phyloP scores from a whole-genome alignment of 164 flowering plant genomes.

The Nymphaea colorata region DNA sequence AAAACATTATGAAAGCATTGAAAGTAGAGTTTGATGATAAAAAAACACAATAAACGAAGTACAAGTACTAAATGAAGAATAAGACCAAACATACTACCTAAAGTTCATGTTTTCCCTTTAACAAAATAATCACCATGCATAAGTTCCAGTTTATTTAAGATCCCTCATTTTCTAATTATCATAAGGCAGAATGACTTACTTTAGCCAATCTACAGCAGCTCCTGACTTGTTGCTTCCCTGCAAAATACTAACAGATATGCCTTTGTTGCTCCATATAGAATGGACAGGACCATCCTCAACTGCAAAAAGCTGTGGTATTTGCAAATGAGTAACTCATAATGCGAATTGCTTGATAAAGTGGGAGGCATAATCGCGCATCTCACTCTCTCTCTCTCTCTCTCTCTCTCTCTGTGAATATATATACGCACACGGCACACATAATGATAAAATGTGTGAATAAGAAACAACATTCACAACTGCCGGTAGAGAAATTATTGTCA shows the following conservation, averaged over 20 bases:
- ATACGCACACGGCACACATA: too few relatives aligned
- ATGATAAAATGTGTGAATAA: too few relatives aligned
- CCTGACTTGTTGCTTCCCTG: constrained; percentile 19
- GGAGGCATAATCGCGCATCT: too few relatives aligned
- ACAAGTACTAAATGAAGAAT: neutral
- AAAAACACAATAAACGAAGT: neutral
- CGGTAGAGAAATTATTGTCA: too few relatives aligned
- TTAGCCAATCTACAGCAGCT: constrained; percentile 67
- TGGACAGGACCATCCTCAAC: constrained; percentile 68
- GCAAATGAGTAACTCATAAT: neutral
- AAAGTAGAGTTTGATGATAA: neutral
- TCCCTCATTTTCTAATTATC: neutral
- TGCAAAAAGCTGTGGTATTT: constrained; percentile 54
- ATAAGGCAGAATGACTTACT: constrained; percentile 28
- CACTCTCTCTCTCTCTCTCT: too few relatives aligned
- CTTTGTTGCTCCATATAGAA: constrained; percentile 52
- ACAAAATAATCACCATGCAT: neutral
- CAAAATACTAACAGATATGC: constrained; percentile 45
- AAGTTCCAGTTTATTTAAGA: neutral
- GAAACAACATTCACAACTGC: too few relatives aligned
- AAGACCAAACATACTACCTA: neutral
- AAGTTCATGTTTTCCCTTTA: neutral
- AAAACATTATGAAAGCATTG: neutral
- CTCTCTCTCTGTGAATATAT: too few relatives aligned
- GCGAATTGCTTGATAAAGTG: too few relatives aligned